Conservation (phyloP, 768 basidiomycete species). For the Sutorius australiensis region DNA sequence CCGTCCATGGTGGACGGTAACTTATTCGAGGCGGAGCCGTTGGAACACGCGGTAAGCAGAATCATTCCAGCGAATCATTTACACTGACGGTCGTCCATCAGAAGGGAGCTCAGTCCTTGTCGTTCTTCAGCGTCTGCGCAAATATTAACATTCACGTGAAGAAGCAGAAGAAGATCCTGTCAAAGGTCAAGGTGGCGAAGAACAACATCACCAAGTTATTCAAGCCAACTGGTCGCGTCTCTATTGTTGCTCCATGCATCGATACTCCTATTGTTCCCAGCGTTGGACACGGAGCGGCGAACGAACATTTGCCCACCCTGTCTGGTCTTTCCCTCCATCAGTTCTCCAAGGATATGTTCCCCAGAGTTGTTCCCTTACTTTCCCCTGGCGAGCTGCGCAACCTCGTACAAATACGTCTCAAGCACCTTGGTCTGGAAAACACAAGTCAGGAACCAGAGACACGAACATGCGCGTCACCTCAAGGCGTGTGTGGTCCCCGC, state of each 20-base stretch:
- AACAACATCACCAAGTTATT: conserved; percentile 15
- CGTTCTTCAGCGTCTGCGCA: neutral
- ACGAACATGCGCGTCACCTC: conserved; percentile 25
- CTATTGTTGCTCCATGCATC: neutral
- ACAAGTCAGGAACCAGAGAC: neutral
- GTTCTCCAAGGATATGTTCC: neutral
- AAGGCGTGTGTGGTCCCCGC: neutral
- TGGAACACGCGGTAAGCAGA: conserved; percentile 6
- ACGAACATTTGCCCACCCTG: neutral
- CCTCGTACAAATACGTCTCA: conserved; percentile 31
- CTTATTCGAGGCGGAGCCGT: neutral
- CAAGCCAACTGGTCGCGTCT: conserved; percentile 1
- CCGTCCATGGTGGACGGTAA: neutral
- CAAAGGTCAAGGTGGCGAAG: conserved; percentile 12
- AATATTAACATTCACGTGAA: neutral
- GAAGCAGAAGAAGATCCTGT: conserved; percentile 9
- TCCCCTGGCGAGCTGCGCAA: conserved; percentile 19
- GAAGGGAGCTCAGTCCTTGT: neutral
- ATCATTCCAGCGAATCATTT: neutral
- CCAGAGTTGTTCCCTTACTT: conserved; percentile 7
- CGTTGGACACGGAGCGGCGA: neutral
- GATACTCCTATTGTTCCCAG: neutral
- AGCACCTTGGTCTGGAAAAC: conserved; percentile 30
- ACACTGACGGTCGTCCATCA: neutral
- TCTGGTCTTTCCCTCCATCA: neutral